Conservation (phyloP, 768 basidiomycete genomes). For the Tylopilus sp. region DNA sequence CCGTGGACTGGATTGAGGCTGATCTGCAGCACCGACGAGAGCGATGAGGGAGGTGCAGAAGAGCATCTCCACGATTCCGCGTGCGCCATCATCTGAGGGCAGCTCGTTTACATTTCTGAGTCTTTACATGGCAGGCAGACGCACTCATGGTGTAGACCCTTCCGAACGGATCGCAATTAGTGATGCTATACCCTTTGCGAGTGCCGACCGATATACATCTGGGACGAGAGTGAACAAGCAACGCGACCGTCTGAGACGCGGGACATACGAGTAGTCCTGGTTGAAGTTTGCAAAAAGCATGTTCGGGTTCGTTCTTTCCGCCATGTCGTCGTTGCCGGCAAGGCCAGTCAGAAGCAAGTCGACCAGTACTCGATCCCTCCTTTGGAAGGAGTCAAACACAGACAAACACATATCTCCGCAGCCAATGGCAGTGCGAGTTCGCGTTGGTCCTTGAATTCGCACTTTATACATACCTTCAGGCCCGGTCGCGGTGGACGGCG, state of each 20-base stretch:
- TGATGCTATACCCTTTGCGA: slow-evolving; percentile 92
- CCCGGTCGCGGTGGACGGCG: background rate
- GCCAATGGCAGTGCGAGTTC: background rate
- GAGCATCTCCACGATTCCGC: slow-evolving; percentile 98
- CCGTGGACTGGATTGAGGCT: slow-evolving; percentile 84
- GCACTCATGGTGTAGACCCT: slow-evolving; percentile 92
- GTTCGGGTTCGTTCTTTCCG: slow-evolving; percentile 41
- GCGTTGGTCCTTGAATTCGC: background rate
- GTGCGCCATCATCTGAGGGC: slow-evolving; percentile 78
- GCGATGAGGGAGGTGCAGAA: slow-evolving; percentile 99
- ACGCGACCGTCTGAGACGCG: background rate
- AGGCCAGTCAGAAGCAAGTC: background rate
- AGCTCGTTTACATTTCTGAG: background rate
- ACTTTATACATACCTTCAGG: background rate
- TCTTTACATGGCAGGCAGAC: slow-evolving; percentile 30
- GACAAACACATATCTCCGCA: slow-evolving; percentile 7
- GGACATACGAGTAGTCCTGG: slow-evolving; percentile 87
- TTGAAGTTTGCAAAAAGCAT: slow-evolving; percentile 95
- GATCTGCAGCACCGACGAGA: slow-evolving; percentile 92
- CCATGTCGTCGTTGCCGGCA: slow-evolving; percentile 27
- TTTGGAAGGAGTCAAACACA: slow-evolving; percentile 18
- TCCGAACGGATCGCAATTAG: slow-evolving; percentile 97
- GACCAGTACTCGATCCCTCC: background rate
- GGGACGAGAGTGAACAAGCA: slow-evolving; percentile 3
- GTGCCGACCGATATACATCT: slow-evolving; percentile 95